These are phyloP conservation scores for Colletotrichum spaethianum DNA, from an alignment of 2,329 filamentous ascomycete genomes.

Conservation along the genomic window DNA sequence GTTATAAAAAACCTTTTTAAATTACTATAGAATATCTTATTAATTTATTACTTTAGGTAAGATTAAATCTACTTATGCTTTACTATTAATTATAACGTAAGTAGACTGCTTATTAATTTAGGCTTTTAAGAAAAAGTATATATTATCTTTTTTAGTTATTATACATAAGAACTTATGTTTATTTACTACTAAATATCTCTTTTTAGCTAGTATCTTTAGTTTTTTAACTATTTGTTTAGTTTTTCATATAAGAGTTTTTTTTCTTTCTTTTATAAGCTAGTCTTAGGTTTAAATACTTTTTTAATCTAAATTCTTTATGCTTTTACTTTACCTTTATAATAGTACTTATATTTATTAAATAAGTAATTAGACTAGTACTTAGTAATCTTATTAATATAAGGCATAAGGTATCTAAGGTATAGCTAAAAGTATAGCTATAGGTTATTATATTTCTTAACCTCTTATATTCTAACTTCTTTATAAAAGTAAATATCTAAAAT, in stretches of 20 bases:
- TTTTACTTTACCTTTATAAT: background rate
- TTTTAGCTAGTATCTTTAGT: background rate
- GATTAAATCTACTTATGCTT: background rate
- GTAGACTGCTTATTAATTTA: too few species aligned
- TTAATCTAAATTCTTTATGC: background rate
- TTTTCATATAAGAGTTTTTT: background rate
- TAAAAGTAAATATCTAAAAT: background rate
- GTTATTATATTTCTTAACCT: too few species aligned
- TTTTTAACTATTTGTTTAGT: background rate
- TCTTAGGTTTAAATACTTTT: too few species aligned
- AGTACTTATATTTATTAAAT: background rate
- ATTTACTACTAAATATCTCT: background rate
- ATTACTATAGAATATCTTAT: too few species aligned
- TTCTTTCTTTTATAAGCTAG: too few species aligned
- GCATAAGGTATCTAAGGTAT: too few species aligned
- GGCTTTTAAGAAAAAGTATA: too few species aligned
- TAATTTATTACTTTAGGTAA: background rate
- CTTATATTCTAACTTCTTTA: background rate
- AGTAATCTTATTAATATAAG: too few species aligned
- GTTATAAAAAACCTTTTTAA: too few species aligned
- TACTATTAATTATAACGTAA: background rate
- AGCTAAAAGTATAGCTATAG: too few species aligned
- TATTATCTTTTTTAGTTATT: background rate
- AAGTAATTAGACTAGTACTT: too few species aligned
- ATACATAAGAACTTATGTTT: background rate